These are phyloP conservation scores for Trichoderma sp. DNA, from an alignment of 2,329 filamentous ascomycete genomes.

Conservation along the genomic window DNA sequence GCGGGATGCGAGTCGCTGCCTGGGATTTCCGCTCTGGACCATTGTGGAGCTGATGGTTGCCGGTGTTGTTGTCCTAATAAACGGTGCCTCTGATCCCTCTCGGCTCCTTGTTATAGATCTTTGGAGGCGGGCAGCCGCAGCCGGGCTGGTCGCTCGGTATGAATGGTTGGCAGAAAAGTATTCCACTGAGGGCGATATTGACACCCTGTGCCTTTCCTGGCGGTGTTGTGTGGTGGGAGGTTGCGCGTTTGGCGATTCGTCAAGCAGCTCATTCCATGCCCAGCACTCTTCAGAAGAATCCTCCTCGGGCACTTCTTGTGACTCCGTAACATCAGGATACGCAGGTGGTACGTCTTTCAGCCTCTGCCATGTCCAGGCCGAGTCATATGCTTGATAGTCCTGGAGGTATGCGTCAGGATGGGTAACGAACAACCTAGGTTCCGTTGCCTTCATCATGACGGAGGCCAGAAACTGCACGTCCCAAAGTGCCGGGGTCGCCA, in stretches of 20 bases:
- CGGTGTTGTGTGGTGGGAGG: slow-evolving; percentile 47
- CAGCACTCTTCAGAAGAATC: slow-evolving; percentile 67
- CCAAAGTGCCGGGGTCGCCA: slow-evolving; percentile 73
- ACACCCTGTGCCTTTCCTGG: slow-evolving; percentile 43
- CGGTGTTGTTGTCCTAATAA: slow-evolving; percentile 52
- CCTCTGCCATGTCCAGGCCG: slow-evolving; percentile 70
- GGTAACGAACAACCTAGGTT: slow-evolving; percentile 72
- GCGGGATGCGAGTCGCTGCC: slow-evolving; percentile 50
- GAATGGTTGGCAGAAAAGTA: slow-evolving; percentile 29
- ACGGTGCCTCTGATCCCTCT: slow-evolving; percentile 47
- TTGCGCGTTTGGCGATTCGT: slow-evolving; percentile 53
- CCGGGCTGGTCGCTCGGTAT: slow-evolving; percentile 22
- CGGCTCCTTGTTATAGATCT: slow-evolving; percentile 44
- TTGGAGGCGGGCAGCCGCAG: slow-evolving; percentile 40
- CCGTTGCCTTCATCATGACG: slow-evolving; percentile 70
- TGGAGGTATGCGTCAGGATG: slow-evolving; percentile 75
- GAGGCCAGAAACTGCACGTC: slow-evolving; percentile 69
- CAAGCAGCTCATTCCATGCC: slow-evolving; percentile 65
- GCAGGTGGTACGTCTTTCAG: slow-evolving; percentile 63
- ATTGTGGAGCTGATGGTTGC: slow-evolving; percentile 47
- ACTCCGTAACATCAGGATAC: slow-evolving; percentile 48
- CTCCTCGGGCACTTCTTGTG: slow-evolving; percentile 57
- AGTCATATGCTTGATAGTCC: slow-evolving; percentile 52
- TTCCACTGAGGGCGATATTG: slow-evolving; percentile 45
- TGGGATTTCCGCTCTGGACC: slow-evolving; percentile 37